Evolutionary conservation across 2,329 filamentous ascomycete species (phyloP).

Genomic region (Apiospora pterosperma): DNA sequence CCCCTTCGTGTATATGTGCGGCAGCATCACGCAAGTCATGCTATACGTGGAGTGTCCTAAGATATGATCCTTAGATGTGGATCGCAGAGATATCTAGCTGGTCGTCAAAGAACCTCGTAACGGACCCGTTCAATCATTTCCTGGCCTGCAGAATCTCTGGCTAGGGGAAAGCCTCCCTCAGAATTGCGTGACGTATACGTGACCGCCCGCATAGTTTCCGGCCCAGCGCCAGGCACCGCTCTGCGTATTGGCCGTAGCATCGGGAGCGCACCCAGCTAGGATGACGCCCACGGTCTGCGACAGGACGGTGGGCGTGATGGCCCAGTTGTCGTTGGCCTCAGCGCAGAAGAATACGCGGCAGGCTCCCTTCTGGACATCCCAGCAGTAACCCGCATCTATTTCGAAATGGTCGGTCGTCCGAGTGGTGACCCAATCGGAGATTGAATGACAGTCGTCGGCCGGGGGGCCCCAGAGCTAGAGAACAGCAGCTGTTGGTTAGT

Average conservation of each 20-base stretch:
- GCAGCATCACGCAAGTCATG: neutral
- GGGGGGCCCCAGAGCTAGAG: neutral
- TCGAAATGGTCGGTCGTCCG: neutral
- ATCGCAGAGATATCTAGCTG: neutral
- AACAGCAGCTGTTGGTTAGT: neutral
- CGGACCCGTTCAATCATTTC: neutral
- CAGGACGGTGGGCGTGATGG: neutral
- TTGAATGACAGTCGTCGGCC: neutral
- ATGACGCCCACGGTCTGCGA: neutral
- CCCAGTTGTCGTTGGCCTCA: neutral
- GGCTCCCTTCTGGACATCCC: neutral
- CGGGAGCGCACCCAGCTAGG: neutral
- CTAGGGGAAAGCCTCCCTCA: neutral
- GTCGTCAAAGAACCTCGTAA: neutral
- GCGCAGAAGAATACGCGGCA: slow-evolving; percentile 1
- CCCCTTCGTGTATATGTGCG: too few relatives aligned
- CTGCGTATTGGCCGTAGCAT: neutral
- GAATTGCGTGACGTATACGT: neutral
- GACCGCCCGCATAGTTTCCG: neutral
- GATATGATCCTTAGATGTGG: neutral
- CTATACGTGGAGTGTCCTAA: neutral
- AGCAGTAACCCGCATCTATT: neutral
- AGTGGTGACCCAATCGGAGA: neutral
- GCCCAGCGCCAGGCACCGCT: neutral
- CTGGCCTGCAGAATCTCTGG: too few relatives aligned